phyloP scores from a whole-genome alignment of 2,329 filamentous ascomycete species.

The Fonsecaea pedrosoi region DNA sequence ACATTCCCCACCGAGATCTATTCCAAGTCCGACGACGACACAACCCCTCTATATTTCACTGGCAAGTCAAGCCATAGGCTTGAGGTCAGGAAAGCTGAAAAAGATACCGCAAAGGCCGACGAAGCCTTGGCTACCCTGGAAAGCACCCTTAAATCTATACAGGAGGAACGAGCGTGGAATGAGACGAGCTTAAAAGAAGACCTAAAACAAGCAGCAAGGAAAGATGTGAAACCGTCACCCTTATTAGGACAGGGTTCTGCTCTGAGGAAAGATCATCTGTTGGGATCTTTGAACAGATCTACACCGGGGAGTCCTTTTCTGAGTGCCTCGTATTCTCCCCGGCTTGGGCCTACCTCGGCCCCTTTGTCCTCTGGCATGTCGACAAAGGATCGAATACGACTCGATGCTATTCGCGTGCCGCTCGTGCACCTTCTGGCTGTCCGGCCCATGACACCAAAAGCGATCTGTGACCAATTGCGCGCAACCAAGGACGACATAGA shows the following conservation, averaged over 20 bases:
- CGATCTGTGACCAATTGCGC: constrained; percentile 55
- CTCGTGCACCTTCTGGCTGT: constrained; percentile 63
- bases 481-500: constrained; percentile 58
- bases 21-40: constrained; percentile 48
- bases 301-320: constrained; percentile 52
- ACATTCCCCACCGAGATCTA: constrained; percentile 66
- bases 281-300: constrained; percentile 49
- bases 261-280: constrained; percentile 48
- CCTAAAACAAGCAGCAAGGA: constrained; percentile 40
- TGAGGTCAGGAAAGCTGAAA: constrained; percentile 61
- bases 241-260: constrained; percentile 41
- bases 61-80: constrained; percentile 65
- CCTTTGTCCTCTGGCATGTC: constrained; percentile 44
- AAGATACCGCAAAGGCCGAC: constrained; percentile 63
- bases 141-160: constrained; percentile 64
- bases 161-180: constrained; percentile 67
- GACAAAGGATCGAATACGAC: constrained; percentile 43
- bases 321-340: constrained; percentile 45
- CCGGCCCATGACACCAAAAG: constrained; percentile 55
- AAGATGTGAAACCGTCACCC: constrained; percentile 43
- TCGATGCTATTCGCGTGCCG: constrained; percentile 54
- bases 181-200: constrained; percentile 54
- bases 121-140: constrained; percentile 65
- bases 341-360: constrained; percentile 53
- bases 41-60: constrained; percentile 60